phyloP scores from a whole-genome alignment of 1,284 basidiomycete genomes.

The Pseudozyma thailandica region DNA sequence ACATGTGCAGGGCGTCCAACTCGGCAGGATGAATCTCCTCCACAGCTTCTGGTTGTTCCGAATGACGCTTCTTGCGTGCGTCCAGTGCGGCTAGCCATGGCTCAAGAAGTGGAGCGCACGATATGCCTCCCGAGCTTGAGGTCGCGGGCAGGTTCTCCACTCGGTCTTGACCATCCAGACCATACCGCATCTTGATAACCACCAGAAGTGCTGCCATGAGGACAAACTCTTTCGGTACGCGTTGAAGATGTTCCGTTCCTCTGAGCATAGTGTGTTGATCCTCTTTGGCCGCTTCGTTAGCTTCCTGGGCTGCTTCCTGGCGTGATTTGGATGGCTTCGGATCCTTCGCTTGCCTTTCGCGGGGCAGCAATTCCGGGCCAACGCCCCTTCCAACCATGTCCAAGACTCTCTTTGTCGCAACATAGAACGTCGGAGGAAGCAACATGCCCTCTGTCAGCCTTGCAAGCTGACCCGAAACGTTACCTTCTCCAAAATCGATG shows the following conservation, averaged over 20 bases:
- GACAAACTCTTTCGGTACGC: constrained; percentile 79
- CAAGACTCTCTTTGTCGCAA: constrained; percentile 43
- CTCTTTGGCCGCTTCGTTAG: not conserved
- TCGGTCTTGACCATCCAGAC: constrained; percentile 56
- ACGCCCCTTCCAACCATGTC: constrained; percentile 24
- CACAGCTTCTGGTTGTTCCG: constrained; percentile 60
- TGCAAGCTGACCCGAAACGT: constrained; percentile 83
- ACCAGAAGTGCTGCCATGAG: constrained; percentile 72
- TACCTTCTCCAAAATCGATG: constrained; percentile 80
- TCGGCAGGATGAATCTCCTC: constrained; percentile 73
- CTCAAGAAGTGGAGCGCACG: constrained; percentile 35
- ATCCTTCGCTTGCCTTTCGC: constrained; percentile 68
- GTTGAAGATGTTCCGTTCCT: constrained; percentile 67
- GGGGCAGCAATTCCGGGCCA: constrained; percentile 71
- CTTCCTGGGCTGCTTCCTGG: not conserved
- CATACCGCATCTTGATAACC: constrained; percentile 61
- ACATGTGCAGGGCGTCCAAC: constrained; percentile 73
- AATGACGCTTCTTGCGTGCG: constrained; percentile 10
- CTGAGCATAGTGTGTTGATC: constrained; percentile 5
- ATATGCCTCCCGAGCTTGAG: constrained; percentile 14
- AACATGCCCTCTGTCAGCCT: constrained; percentile 77
- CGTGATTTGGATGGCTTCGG: not conserved
- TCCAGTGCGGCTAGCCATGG: constrained; percentile 33
- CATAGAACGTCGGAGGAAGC: constrained; percentile 75
- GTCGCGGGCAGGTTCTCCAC: constrained; percentile 13